These are phyloP conservation scores for Aspergillus sp. DNA, from an alignment of 2,329 filamentous ascomycete genomes.

Conservation along the genomic window DNA sequence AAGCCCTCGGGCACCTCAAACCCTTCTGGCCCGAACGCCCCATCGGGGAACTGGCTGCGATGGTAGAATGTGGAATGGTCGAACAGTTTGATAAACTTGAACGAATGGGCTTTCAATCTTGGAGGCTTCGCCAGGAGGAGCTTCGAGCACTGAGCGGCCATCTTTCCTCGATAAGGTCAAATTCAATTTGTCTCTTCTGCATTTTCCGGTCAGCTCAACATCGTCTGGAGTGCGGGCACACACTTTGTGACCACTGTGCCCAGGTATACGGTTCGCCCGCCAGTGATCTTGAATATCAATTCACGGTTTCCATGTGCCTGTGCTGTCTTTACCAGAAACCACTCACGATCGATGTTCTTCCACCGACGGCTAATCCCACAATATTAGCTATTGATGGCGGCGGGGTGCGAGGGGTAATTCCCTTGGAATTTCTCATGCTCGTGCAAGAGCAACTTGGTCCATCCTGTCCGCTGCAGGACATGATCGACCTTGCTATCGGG, in stretches of 20 bases:
- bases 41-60: not conserved
- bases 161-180: not conserved
- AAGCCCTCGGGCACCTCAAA: not conserved
- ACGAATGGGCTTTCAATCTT: not conserved
- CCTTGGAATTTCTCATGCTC: conserved; percentile 4
- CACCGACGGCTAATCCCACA: conserved; percentile 5
- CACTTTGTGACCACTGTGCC: conserved; percentile 4
- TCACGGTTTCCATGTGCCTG: conserved; percentile 3
- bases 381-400: conserved; percentile 8
- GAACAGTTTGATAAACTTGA: conserved; percentile 1
- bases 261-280: not conserved
- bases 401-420: conserved; percentile 6
- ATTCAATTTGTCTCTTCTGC: conserved; percentile 6
- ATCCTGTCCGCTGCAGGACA: not conserved
- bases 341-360: conserved; percentile 3
- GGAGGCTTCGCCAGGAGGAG: not conserved
- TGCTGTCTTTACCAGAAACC: not conserved
- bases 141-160: not conserved
- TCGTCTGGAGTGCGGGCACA: conserved; percentile 4
- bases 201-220: conserved; percentile 3
- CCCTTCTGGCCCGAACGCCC: no score
- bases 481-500: conserved; percentile 6
- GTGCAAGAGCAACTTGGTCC: conserved; percentile 2
- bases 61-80: conserved; percentile 3
- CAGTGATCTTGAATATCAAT: not conserved